Evolutionary conservation across 1,284 basidiomycete species (phyloP), one percentile per base, ranked within the genome.

Genomic region (Ustilago tritici): DNA sequence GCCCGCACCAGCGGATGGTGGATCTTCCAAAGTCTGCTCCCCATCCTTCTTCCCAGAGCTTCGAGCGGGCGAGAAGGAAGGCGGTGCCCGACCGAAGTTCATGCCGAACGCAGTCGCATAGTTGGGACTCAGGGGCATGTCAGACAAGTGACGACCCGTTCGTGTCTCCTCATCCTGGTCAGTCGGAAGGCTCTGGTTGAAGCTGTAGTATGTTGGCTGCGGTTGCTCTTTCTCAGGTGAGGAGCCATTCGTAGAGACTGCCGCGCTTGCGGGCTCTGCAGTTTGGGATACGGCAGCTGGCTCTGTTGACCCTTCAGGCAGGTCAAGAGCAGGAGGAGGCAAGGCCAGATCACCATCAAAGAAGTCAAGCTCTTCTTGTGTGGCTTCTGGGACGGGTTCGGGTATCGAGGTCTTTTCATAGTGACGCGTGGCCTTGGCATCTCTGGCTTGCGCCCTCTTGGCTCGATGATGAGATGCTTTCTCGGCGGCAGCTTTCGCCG

Each of bases 101-200:
- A 56, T 65, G 34, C 70, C 73, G 36, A 81, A 81, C 2, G 47
- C 74, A 10, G 67, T 71, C 1, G 68, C 69, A 14, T 79, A 66
- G 36, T 61, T 64, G 1, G 84, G 83, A 40, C 83, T 82, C 5
- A 85, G 62, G 3, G 84, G 84, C 61, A 85, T 70, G 64, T 85
- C 84, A 8, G 79, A 80, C 52, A 85, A 81, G 56, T 82, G 80
- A 23, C 81, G 69, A 17, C 82, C 82, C 2, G 82, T 84, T 23
- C 60, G 62, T 14, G 61, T 60, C 54, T 85, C 83, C 17, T 80
- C 69, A 34, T 83, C 79, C 41, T 76, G 70, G 32, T 76, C 73
- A 14, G 74, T 70, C 0, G 74, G 73, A 3, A 73, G 61, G n/a
- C 65, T 60, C 31, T 64, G 63, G 10, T 72, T 62, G 15, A 49